These are phyloP conservation scores for Plasmodium inui DNA, from an alignment of 169 alveolate genomes.

Conservation along the genomic window DNA sequence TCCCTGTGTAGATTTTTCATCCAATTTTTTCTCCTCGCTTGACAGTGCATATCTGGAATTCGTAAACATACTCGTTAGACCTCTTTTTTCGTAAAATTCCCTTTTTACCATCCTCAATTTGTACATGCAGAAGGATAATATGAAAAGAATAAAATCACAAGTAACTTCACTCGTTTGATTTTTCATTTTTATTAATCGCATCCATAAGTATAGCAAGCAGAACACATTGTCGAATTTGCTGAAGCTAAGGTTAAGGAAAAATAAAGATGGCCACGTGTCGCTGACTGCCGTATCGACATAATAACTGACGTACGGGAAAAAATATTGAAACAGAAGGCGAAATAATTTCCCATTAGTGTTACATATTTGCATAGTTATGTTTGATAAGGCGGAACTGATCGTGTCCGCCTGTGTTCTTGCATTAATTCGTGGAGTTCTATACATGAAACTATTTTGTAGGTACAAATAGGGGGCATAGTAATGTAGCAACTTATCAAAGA, in stretches of 20 bases:
- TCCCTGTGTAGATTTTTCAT: not conserved
- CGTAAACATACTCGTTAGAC: not conserved
- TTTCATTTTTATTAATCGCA: slow-evolving; percentile 54
- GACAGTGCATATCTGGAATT: not conserved
- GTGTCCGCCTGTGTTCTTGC: not conserved
- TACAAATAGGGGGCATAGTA: slow-evolving; percentile 72
- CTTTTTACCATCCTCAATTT: slow-evolving; percentile 20
- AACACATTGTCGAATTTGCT: slow-evolving; percentile 66
- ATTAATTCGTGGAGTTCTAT: not conserved
- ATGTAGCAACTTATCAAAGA: slow-evolving; percentile 62
- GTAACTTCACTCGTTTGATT: slow-evolving; percentile 12
- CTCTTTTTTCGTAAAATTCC: slow-evolving; percentile 28
- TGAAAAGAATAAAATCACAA: slow-evolving; percentile 65
- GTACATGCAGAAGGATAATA: slow-evolving; percentile 48
- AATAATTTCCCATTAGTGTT: slow-evolving; percentile 46
- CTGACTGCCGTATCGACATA: slow-evolving; percentile 41
- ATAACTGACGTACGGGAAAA: slow-evolving; percentile 46
- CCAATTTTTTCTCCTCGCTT: not conserved
- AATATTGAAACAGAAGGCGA: slow-evolving; percentile 51
- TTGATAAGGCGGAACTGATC: not conserved
- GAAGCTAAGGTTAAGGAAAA: slow-evolving; percentile 54
- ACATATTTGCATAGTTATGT: slow-evolving; percentile 55
- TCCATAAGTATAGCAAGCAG: slow-evolving; percentile 49
- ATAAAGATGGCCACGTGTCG: slow-evolving; percentile 59
- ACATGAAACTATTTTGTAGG: not conserved